Conservation (phyloP, 2,329 filamentous ascomycete genomes). For the Sporothrix humicola region DNA sequence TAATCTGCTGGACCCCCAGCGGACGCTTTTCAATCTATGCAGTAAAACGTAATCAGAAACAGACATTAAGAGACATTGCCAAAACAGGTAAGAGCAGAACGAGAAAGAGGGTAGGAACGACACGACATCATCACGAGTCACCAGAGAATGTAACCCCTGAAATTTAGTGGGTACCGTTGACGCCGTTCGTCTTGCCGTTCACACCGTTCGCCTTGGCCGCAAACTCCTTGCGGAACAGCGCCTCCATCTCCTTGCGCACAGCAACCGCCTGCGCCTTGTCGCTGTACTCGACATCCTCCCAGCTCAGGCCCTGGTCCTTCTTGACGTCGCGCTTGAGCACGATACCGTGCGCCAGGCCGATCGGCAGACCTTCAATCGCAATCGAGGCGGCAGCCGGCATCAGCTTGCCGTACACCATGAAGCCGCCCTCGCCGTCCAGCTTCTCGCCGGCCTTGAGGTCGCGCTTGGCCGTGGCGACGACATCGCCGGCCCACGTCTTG, state of each 20-base stretch:
- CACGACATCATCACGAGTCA: neutral
- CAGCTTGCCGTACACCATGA: constrained; percentile 53
- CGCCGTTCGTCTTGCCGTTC: constrained; percentile 9
- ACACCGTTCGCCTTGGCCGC: constrained; percentile 36
- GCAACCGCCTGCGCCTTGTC: constrained; percentile 48
- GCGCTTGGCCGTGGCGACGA: constrained; percentile 54
- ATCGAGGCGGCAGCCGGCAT: constrained; percentile 50
- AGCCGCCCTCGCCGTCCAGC: constrained; percentile 53
- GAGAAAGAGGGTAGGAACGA: neutral
- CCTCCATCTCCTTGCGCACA: constrained; percentile 53
- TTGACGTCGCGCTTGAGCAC: constrained; percentile 49
- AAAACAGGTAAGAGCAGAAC: neutral
- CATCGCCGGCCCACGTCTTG: constrained; percentile 52
- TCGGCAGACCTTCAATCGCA: constrained; percentile 50
- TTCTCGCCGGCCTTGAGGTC: constrained; percentile 53
- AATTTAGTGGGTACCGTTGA: constrained; percentile 7
- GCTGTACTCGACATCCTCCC: constrained; percentile 53
- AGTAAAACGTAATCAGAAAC: neutral
- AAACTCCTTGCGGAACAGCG: constrained; percentile 45
- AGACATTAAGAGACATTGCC: constrained; percentile 4
- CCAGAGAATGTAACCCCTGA: neutral
- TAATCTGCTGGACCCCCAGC: neutral
- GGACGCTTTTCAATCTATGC: constrained; percentile 19
- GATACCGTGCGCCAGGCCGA: constrained; percentile 52
- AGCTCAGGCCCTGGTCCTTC: constrained; percentile 51